phyloP scores from a whole-genome alignment of 352 stramenopile genomes.

The Phytophthora ramorum region DNA sequence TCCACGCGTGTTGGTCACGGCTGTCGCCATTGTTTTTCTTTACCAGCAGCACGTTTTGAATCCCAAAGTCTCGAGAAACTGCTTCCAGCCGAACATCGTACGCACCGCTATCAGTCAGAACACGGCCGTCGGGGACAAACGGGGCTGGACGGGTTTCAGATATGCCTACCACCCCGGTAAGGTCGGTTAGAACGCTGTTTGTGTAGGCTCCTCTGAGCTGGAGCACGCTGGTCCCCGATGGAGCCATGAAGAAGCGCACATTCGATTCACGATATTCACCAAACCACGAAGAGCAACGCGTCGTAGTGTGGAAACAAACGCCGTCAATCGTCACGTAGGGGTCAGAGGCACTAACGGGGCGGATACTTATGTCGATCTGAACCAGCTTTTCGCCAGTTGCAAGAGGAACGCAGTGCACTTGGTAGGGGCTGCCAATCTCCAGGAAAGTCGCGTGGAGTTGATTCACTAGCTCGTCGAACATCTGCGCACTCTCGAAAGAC shows the following conservation, averaged over 20 bases:
- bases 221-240: conserved; percentile 35
- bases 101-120: conserved; percentile 34
- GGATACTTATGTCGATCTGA: conserved; percentile 58
- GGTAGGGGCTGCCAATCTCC: conserved; percentile 14
- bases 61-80: conserved; percentile 39
- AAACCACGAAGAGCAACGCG: conserved; percentile 65
- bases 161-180: conserved; percentile 40
- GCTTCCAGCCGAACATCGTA: conserved; percentile 59
- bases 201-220: conserved; percentile 36
- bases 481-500: conserved; percentile 40
- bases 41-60: conserved; percentile 57
- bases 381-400: conserved; percentile 42
- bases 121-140: conserved; percentile 39
- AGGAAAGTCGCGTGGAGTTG: conserved; percentile 35
- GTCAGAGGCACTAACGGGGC: conserved; percentile 6
- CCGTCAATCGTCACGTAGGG: conserved; percentile 43
- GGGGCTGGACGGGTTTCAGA: not conserved
- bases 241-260: conserved; percentile 55
- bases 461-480: conserved; percentile 40
- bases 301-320: conserved; percentile 68
- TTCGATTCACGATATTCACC: conserved; percentile 43
- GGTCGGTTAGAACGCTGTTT: conserved; percentile 42
- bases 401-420: conserved; percentile 50
- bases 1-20: conserved; percentile 56
- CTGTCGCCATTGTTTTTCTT: conserved; percentile 57